phyloP scores from a whole-genome alignment of 345 rosid species.

The Dimocarpus longan region DNA sequence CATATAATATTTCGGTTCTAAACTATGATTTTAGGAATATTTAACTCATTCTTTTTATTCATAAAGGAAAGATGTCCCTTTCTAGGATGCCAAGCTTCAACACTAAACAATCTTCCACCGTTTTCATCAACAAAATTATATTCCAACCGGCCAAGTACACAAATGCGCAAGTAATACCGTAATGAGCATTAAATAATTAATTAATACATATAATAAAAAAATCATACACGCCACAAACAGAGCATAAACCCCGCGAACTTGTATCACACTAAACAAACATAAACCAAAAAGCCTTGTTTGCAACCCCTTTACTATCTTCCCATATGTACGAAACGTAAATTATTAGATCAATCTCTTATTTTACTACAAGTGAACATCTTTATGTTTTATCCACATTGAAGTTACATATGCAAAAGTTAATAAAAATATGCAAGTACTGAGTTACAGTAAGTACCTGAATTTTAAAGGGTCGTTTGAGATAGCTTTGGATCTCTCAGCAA shows the following conservation, averaged over 20 bases:
- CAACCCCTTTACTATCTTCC: not conserved
- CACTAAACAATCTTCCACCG: slow-evolving; percentile 14
- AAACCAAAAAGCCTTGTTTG: slow-evolving; percentile 11
- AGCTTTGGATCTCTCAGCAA: slow-evolving; percentile 47
- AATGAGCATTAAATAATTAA: slow-evolving; percentile 9
- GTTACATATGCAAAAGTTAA: not conserved
- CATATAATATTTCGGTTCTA: not conserved
- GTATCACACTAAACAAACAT: slow-evolving; percentile 15
- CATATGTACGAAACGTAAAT: not conserved
- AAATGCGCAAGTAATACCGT: not conserved
- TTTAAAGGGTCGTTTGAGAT: slow-evolving; percentile 62
- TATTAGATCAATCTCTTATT: not conserved
- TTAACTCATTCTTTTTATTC: not conserved
- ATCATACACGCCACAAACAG: slow-evolving; percentile 8
- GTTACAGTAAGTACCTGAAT: slow-evolving; percentile 62
- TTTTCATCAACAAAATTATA: slow-evolving; percentile 14
- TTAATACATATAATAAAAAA: not conserved
- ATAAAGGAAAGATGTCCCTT: slow-evolving; percentile 35
- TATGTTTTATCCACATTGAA: too few species aligned
- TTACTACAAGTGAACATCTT: not conserved
- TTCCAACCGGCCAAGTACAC: slow-evolving; percentile 20
- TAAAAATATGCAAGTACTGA: not conserved
- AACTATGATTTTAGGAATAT: not conserved
- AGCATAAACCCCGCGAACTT: slow-evolving; percentile 20
- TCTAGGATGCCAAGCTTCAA: slow-evolving; percentile 34